phyloP scores from a whole-genome alignment of 2,329 filamentous ascomycete species.

The Aspergillus ochraceus region DNA sequence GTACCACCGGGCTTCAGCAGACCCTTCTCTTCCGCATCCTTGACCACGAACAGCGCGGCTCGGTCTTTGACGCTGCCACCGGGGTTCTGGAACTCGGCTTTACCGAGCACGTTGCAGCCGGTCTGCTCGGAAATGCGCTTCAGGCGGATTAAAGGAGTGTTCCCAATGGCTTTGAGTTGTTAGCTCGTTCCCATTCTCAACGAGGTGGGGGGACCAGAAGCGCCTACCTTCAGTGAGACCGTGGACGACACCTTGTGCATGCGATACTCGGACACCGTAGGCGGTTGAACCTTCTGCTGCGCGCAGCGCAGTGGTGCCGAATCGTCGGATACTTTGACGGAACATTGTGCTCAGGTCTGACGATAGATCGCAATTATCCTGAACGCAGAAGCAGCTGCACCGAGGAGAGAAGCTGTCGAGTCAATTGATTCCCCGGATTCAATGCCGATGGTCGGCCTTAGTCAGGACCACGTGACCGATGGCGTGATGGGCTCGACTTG shows the following conservation, averaged over 20 bases:
- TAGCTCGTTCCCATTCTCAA: neutral
- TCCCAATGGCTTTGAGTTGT: slow-evolving; percentile 78
- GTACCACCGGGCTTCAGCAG: slow-evolving; percentile 83
- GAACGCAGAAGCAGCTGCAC: neutral
- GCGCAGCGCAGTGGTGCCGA: slow-evolving; percentile 63
- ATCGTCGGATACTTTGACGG: slow-evolving; percentile 65
- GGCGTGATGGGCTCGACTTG: slow-evolving; percentile 13
- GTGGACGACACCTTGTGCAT: slow-evolving; percentile 74
- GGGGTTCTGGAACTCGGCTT: slow-evolving; percentile 98
- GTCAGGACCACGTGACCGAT: slow-evolving; percentile 25
- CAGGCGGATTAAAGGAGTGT: slow-evolving; percentile 89
- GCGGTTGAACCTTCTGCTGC: slow-evolving; percentile 53
- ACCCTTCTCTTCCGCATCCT: slow-evolving; percentile 87
- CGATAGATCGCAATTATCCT: slow-evolving; percentile 5
- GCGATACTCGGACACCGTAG: slow-evolving; percentile 71
- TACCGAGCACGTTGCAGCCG: slow-evolving; percentile 90
- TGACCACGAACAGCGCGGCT: slow-evolving; percentile 89
- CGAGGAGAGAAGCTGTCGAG: slow-evolving; percentile 1
- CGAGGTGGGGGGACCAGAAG: neutral
- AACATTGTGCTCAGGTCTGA: slow-evolving; percentile 57
- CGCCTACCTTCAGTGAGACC: slow-evolving; percentile 76
- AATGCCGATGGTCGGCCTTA: slow-evolving; percentile 26
- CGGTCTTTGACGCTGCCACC: slow-evolving; percentile 96
- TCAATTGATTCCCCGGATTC: slow-evolving; percentile 5
- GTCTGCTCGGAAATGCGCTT: slow-evolving; percentile 87